These are phyloP conservation scores for Aureobasidium sp. DNA, from an alignment of 2,329 filamentous ascomycete genomes.

Conservation along the genomic window DNA sequence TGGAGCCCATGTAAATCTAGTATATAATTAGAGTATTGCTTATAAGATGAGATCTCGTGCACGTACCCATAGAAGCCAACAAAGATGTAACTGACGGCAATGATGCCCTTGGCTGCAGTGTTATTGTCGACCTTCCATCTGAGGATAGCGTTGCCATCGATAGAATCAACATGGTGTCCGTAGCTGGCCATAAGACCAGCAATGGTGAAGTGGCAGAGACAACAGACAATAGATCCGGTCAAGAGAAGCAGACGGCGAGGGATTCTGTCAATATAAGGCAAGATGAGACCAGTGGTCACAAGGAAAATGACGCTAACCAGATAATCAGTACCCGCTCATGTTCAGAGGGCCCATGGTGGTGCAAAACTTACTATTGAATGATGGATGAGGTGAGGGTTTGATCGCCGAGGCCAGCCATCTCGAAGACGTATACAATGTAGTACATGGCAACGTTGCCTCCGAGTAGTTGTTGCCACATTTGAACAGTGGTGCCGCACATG, in stretches of 20 bases:
- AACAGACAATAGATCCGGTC: constrained; percentile 34
- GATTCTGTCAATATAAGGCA: constrained; percentile 31
- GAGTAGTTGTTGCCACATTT: constrained; percentile 46
- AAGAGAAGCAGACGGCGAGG: constrained; percentile 31
- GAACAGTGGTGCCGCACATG: constrained; percentile 45
- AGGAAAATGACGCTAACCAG: constrained; percentile 28
- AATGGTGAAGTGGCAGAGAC: constrained; percentile 38
- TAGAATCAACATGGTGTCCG: constrained; percentile 32
- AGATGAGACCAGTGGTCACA: constrained; percentile 30
- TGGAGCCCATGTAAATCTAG: constrained; percentile 48
- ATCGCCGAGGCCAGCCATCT: constrained; percentile 50
- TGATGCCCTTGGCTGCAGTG: constrained; percentile 48
- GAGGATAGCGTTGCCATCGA: constrained; percentile 40
- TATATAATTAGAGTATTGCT: too few relatives aligned
- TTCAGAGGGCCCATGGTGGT: too few relatives aligned
- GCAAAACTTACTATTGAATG: constrained; percentile 25
- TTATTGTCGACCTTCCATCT: constrained; percentile 40
- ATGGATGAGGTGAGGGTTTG: constrained; percentile 33
- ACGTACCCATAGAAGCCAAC: constrained; percentile 49
- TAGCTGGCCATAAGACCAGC: constrained; percentile 36
- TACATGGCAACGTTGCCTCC: constrained; percentile 27
- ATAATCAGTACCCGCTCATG: background rate
- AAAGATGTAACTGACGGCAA: constrained; percentile 56
- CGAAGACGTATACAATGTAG: constrained; percentile 52
- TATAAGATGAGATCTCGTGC: background rate